phyloP scores from a whole-genome alignment of 129 eudicot genomes.

The carrot (Daucus carota) region DH1_v3.0 NC_030384.2:47918501-47919000 shows the following conservation, averaged over 20 bases:
- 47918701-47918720: constrained; percentile 28
- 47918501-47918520: background rate
- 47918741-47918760: constrained; percentile 61
- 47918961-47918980: constrained; percentile 28
- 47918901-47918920: constrained; percentile 20
- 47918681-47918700: constrained; percentile 43
- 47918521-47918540: background rate
- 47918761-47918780: constrained; percentile 84
- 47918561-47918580: background rate
- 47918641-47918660: constrained; percentile 32
- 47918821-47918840: constrained; percentile 49
- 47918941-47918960: constrained; percentile 16
- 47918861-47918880: constrained; percentile 13
- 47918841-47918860: constrained; percentile 50
- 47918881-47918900: constrained; percentile 1
- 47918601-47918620: background rate
- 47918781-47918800: constrained; percentile 76
- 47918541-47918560: background rate
- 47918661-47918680: constrained; percentile 16
- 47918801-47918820: constrained; percentile 36
- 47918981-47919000: constrained; percentile 20
- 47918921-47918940: constrained; percentile 57
- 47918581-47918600: background rate
- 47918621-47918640: constrained; percentile 9
- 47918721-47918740: constrained; percentile 45